phyloP scores from a whole-genome alignment of 2,329 filamentous ascomycete genomes.

The Fusarium brachygibbosum region DNA sequence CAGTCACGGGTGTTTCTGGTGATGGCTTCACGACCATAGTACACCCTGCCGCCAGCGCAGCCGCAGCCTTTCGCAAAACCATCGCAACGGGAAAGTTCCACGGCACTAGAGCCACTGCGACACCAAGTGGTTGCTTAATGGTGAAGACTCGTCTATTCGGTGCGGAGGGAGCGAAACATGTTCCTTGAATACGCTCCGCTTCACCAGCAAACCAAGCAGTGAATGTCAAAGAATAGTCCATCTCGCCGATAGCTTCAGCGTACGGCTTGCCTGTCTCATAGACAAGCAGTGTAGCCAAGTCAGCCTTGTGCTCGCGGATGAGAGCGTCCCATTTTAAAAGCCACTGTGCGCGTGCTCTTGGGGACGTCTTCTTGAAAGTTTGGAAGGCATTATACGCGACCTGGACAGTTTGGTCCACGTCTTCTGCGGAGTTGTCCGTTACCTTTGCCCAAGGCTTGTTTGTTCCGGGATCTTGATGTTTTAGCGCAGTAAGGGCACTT shows the following conservation, averaged over 20 bases:
- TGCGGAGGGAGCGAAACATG: constrained; percentile 66
- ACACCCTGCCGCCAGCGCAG: constrained; percentile 78
- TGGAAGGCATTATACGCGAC: constrained; percentile 55
- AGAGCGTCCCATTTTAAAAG: constrained; percentile 56
- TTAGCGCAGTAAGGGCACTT: neutral
- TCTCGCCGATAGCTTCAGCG: constrained; percentile 65
- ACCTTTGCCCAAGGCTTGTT: constrained; percentile 12
- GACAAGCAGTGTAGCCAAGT: constrained; percentile 57
- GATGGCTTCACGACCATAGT: constrained; percentile 81
- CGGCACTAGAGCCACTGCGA: constrained; percentile 53
- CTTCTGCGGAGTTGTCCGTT: constrained; percentile 32
- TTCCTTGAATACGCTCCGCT: constrained; percentile 61
- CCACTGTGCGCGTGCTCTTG: constrained; percentile 52
- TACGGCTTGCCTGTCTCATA: constrained; percentile 71
- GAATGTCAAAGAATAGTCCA: constrained; percentile 68
- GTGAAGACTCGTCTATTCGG: constrained; percentile 71
- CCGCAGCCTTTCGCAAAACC: constrained; percentile 61
- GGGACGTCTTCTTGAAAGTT: constrained; percentile 55
- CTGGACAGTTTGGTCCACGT: constrained; percentile 46
- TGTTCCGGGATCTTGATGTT: constrained; percentile 9
- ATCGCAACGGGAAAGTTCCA: constrained; percentile 74
- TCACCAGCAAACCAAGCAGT: constrained; percentile 70
- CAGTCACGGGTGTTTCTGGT: constrained; percentile 80
- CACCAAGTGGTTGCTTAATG: constrained; percentile 68
- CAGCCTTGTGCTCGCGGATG: constrained; percentile 54